These are phyloP conservation scores for Ricinus communis DNA, from an alignment of 345 rosid genomes.

Conservation along the genomic window DNA sequence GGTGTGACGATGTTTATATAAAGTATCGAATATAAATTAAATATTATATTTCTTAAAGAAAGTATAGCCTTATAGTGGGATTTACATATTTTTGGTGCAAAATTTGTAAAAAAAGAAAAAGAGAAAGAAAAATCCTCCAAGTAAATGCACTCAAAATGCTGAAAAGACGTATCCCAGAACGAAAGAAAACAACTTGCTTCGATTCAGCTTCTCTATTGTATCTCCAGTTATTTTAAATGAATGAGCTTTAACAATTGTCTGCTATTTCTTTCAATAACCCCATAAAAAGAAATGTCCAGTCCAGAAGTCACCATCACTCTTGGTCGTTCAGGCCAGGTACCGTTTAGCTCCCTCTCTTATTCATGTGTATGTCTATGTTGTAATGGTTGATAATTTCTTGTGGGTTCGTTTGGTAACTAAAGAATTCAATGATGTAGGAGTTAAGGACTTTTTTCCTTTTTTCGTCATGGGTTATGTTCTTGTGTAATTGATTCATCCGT, in stretches of 20 bases:
- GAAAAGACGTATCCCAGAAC: too few species aligned
- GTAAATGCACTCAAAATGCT: too few species aligned
- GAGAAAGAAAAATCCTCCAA: too few species aligned
- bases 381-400: not conserved
- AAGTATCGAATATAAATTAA: too few species aligned
- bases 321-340: conserved; percentile 45
- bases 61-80: too few species aligned
- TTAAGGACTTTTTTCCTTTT: not conserved
- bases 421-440: not conserved
- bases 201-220: not conserved
- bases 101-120: too few species aligned
- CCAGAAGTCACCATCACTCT: conserved; percentile 41
- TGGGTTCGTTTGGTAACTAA: not conserved
- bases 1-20: too few species aligned
- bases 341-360: not conserved
- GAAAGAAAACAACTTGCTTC: too few species aligned
- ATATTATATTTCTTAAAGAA: too few species aligned
- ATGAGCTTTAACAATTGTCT: not conserved
- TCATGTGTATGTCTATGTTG: not conserved
- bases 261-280: not conserved
- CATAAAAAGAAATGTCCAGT: conserved; percentile 26
- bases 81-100: too few species aligned
- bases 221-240: not conserved
- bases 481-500: not conserved
- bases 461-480: too few species aligned